Base-by-base conservation (phyloP, 2,329 filamentous ascomycete genomes). In the Penicillium sp. region DNA sequence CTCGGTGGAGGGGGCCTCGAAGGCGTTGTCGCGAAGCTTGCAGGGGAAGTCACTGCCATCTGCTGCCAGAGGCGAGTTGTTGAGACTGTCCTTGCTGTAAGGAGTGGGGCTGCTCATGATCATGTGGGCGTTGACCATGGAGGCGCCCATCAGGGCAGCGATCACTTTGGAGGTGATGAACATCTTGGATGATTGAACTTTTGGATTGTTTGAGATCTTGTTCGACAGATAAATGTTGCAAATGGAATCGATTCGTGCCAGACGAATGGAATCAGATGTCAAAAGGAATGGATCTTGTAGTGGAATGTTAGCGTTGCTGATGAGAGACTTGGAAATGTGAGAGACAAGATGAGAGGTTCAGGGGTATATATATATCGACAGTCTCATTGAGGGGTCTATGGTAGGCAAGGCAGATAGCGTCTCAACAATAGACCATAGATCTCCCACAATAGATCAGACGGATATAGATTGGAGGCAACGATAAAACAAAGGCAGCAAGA, bases 31-130 rank as follows among this genome's bases (percentile, higher is more conserved):
- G 8, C 82, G 78, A 51, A 82, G 74, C 73, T 96, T 93, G 85
- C 94, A 97, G 0, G 94, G 94, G 71, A 90, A 99, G 72, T 96
- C 79, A 38, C 75, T 78, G 0, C 89, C 90, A 38, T 71, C 71
- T 0, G 75, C 74, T 0, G 71, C 66, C 0, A 97, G 80, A 0
- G 94, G 93, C 3, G 78, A 76, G 75, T 89, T 93, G 75, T 80
- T 79, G 21, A 82, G 76, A 10, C 74, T 71, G 17, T 71, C 66
- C 49, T 75, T 66, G 64, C 77, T 68, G 60, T 85, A 93, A 0
- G 91, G 91, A 4, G 79, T 71, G 0, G 94, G 93, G 9, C 78
- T 80, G 52, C 69, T 76, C 81, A 97, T 88, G 41, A 83, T 78
- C 82, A 97, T 89, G 75, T 97, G 94, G 43, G 89, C 91, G 50